phyloP scores from a whole-genome alignment of 805 yeast genomes.

The Pichia sporocuriosa region DNA sequence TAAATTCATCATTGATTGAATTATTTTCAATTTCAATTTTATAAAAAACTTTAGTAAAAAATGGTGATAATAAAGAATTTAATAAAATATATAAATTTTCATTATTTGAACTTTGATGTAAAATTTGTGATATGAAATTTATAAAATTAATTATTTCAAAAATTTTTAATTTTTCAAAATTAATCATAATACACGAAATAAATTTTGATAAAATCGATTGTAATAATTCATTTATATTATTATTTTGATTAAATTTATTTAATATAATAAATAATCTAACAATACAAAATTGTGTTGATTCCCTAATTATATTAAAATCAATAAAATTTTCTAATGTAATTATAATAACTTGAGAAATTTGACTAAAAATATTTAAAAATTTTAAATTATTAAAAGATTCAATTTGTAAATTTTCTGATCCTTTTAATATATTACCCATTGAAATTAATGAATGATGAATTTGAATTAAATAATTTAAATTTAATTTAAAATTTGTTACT shows the following conservation, averaged over 20 bases:
- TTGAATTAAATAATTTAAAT: conserved; percentile 50
- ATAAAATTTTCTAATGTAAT: conserved; percentile 76
- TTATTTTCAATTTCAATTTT: conserved; percentile 20
- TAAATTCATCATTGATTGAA: conserved; percentile 28
- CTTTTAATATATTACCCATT: conserved; percentile 83
- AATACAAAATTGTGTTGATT: conserved; percentile 79
- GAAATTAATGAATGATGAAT: conserved; percentile 86
- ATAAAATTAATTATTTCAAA: conserved; percentile 74
- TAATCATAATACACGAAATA: conserved; percentile 55
- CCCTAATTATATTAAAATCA: conserved; percentile 64
- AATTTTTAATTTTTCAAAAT: conserved; percentile 49
- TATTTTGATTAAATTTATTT: conserved; percentile 31
- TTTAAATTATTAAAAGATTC: conserved; percentile 28
- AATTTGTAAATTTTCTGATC: conserved; percentile 46
- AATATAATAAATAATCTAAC: conserved; percentile 80
- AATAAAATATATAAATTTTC: conserved; percentile 65
- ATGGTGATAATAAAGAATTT: conserved; percentile 68
- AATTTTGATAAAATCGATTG: conserved; percentile 56
- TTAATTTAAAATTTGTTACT: conserved; percentile 24
- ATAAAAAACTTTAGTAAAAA: conserved; percentile 55
- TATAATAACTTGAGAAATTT: conserved; percentile 65
- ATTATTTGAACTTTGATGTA: conserved; percentile 55
- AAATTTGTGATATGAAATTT: conserved; percentile 80
- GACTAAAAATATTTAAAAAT: conserved; percentile 27
- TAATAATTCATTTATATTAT: conserved; percentile 26